These are phyloP conservation scores for Cyberlindnera petersonii DNA, from an alignment of 805 yeast genomes.

Conservation along the genomic window DNA sequence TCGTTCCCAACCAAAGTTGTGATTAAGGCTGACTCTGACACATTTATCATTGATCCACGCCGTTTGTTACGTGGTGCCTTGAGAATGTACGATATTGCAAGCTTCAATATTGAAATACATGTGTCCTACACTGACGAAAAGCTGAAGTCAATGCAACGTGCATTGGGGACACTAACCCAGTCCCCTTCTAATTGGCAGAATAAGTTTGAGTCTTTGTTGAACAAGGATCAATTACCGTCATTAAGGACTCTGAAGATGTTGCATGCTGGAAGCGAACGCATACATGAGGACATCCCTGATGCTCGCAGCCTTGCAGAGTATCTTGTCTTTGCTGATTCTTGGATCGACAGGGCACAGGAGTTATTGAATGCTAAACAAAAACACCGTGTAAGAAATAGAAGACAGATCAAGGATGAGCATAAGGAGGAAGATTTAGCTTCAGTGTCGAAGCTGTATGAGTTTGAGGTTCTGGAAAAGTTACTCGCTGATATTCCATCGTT, in stretches of 20 bases:
- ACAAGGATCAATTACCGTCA: conserved; percentile 41
- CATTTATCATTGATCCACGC: conserved; percentile 31
- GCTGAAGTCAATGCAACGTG: conserved; percentile 35
- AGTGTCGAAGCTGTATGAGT: conserved; percentile 14
- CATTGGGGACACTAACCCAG: conserved; percentile 39
- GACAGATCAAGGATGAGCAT: conserved; percentile 9
- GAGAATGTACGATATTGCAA: conserved; percentile 2
- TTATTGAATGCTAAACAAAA: conserved; percentile 38
- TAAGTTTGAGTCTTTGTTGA: conserved; percentile 40
- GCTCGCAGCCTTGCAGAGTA: conserved; percentile 37
- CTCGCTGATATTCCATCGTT: conserved; percentile 45
- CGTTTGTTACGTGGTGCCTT: conserved; percentile 27
- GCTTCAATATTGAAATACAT: conserved; percentile 41
- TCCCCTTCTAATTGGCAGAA: conserved; percentile 50
- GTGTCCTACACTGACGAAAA: conserved; percentile 50
- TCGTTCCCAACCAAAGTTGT: conserved; percentile 55
- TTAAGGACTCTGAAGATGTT: conserved; percentile 42
- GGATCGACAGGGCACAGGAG: conserved; percentile 53
- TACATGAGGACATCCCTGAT: conserved; percentile 38
- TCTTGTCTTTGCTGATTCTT: conserved; percentile 42
- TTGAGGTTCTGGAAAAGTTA: conserved; percentile 26
- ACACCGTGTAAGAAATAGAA: conserved; percentile 35
- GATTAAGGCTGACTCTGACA: conserved; percentile 30
- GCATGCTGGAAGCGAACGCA: conserved; percentile 53
- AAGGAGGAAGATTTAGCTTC: conserved; percentile 2